Percentiles rank a stretch among this genome's conserved stretches.
Conservation (phyloP, 768 basidiomycete species). For the Terana coerulea region DNA sequence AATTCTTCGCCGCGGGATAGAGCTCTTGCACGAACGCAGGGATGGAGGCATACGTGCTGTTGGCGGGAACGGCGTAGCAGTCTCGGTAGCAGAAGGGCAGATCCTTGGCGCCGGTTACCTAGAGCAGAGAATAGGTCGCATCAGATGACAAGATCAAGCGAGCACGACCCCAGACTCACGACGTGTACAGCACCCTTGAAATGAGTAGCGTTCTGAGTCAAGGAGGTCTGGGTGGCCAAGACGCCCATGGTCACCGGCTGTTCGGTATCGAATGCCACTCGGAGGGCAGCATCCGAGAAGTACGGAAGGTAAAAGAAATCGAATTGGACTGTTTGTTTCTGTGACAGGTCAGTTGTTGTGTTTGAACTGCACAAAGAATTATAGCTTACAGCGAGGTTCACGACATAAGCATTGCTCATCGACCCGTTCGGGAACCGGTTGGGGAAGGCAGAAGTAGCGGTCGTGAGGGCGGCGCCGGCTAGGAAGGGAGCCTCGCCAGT, state of each 20-base stretch:
- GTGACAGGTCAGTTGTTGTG: too few species aligned
- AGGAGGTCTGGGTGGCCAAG: background rate
- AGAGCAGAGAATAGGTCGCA: too few species aligned
- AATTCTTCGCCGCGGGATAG: background rate
- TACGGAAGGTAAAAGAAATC: slow-evolving; percentile 5
- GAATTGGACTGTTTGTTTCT: background rate
- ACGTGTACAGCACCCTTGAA: slow-evolving; percentile 2
- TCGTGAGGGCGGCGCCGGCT: background rate
- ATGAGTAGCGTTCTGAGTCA: background rate
- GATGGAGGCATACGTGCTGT: background rate
- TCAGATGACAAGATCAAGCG: too few species aligned
- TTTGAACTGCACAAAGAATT: too few species aligned
- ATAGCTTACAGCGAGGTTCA: too few species aligned
- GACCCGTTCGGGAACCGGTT: background rate
- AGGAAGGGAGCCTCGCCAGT: background rate
- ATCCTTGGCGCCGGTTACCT: slow-evolving; percentile 2
- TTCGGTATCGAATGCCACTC: background rate
- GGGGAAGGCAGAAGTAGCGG: background rate
- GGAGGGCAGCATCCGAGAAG: background rate
- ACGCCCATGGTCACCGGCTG: background rate
- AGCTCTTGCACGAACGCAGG: background rate
- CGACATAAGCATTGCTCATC: background rate
- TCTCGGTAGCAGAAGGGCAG: slow-evolving; percentile 2
- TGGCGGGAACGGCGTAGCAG: background rate
- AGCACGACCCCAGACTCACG: background rate